These are phyloP conservation scores for Deakozyma indianensis DNA, from an alignment of 805 yeast genomes.

Conservation along the genomic window DNA sequence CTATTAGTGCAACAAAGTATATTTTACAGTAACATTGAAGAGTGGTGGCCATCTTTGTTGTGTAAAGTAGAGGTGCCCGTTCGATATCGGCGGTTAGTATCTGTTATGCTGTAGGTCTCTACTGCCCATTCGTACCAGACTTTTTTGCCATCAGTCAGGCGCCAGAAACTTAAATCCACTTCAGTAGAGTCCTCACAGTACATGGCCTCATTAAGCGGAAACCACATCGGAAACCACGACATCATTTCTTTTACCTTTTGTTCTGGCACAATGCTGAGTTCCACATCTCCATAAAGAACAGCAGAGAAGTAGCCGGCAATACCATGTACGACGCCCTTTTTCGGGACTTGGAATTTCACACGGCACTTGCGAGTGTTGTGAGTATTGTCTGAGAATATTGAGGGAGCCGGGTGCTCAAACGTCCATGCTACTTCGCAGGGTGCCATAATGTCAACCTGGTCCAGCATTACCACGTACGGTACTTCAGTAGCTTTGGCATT, in stretches of 20 bases:
- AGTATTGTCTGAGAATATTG: slow-evolving; percentile 6
- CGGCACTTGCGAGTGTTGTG: slow-evolving; percentile 12
- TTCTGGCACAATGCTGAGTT: slow-evolving; percentile 31
- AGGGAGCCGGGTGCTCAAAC: slow-evolving; percentile 36
- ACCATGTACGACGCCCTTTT: slow-evolving; percentile 52
- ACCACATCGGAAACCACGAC: slow-evolving; percentile 59
- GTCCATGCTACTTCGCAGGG: slow-evolving; percentile 42
- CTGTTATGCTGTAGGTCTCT: slow-evolving; percentile 30
- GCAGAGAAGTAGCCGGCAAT: slow-evolving; percentile 66
- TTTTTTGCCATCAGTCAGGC: slow-evolving; percentile 27
- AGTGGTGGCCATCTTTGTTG: slow-evolving; percentile 15
- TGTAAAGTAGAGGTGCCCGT: slow-evolving; percentile 16
- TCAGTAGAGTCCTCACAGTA: slow-evolving; percentile 40
- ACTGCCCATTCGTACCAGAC: slow-evolving; percentile 61
- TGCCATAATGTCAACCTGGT: slow-evolving; percentile 29
- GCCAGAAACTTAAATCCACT: slow-evolving; percentile 35
- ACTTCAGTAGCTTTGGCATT: slow-evolving; percentile 3
- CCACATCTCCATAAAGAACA: slow-evolving; percentile 43
- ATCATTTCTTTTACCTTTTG: slow-evolving; percentile 28
- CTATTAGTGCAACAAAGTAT: too few relatives aligned
- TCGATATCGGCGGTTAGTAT: slow-evolving; percentile 11
- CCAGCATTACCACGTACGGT: slow-evolving; percentile 32
- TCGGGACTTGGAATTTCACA: slow-evolving; percentile 28
- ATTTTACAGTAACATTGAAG: background rate
- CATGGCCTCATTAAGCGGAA: slow-evolving; percentile 45